Base-by-base conservation (phyloP, 139 green algal species). In the Spirogloea muscicola region DNA sequence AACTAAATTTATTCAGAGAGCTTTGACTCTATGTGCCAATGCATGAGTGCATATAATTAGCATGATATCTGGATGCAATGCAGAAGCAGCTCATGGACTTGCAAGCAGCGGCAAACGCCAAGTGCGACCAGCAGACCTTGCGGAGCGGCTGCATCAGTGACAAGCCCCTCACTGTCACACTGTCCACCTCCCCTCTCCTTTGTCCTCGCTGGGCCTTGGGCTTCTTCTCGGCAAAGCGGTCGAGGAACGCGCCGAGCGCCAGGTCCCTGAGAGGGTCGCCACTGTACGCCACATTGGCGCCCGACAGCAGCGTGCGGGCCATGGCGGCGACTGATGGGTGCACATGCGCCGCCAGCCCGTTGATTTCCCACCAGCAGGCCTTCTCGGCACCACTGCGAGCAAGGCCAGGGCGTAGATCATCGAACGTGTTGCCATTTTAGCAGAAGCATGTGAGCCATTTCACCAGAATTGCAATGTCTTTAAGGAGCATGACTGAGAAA, bases 171-270 rank as follows among this genome's bases (percentile, higher is more conserved):
- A 34, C 49, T 31, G 18, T 58, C 4, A 18, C 58, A 9, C 51
- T 65, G 6, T 34, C 7, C 27, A 51, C 29, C 9, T 62, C 52
- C 7, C 9, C 52, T 6, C 21, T 1, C 39, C 37, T 27, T 40
- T 51, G 40, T 40, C 61, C 36, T 44, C 66, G 36, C 36, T 69
- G 3, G 25, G 51, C 29, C 86, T 96, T 96, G 57, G 90, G 79
- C 76, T 96, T 96, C 76, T 94, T 94, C 49, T 89, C 76, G 10
- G 96, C 83, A 49, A 96, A 96, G 79, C 94, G 95, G 85, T 97
- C 92, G 49, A 98, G 83, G 84, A 98, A 98, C 31, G 85, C 79
- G 2, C 67, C 63, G 38, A 95, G 79, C 5, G 81, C 88, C 43
- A 96, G 82, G 83, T 98, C 92, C 0, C 80, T 29, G 25, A 98